Evolutionary conservation across 345 rosid genomes (phyloP), one percentile per base, ranked within the genome.

Genomic region (Cardamine resedifolia): DNA sequence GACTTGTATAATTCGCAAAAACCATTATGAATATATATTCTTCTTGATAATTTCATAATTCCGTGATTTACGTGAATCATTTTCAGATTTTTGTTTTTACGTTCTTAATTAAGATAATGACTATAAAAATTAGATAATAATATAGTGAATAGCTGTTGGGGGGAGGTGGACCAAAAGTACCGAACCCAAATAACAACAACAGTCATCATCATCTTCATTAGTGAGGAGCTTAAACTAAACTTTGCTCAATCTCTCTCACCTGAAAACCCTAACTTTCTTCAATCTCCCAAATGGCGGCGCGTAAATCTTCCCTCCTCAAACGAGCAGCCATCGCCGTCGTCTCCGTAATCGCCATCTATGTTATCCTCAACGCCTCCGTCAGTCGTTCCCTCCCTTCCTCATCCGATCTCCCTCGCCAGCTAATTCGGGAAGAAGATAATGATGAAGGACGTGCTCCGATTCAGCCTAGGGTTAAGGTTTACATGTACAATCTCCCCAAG

Each of bases 401-500:
- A 18, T 50, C 81, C 55, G 74, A 60, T 41, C 34, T 73, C 36
- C 47, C 78, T 9, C 70, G 57, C 20, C 82, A 83, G 66, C 62
- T 62, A 39, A 33, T 43, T 53, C 74, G 72, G 39, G 74, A 68
- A 34, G 71, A 69, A 16, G 38, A 38, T 4, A 33, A 36, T 2
- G 45, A 27, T 2, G 65, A 19, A 0, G 75, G 76, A 47, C 31
- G 34, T 15, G 39, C 48, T 77, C 52, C 41, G 21, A 24, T 60
- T 72, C 70, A 55, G 49, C 71, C 53, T 33, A 83, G 70, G 59
- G 86, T 83, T 33, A 86, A 30, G 71, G 71, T 91, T 50, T 95
- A 79, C 83, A 84, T 91, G 94, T 92, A 95, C 78, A 84, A 90
- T 83, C 86, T 95, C 41, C 99, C 99, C 10, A 69, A 58, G 63